Percentiles rank a stretch among this genome's conserved stretches.
These are phyloP conservation scores for Skeletonema tropicum DNA, from an alignment of 108 stramenopile species.

Conservation along the genomic window DNA sequence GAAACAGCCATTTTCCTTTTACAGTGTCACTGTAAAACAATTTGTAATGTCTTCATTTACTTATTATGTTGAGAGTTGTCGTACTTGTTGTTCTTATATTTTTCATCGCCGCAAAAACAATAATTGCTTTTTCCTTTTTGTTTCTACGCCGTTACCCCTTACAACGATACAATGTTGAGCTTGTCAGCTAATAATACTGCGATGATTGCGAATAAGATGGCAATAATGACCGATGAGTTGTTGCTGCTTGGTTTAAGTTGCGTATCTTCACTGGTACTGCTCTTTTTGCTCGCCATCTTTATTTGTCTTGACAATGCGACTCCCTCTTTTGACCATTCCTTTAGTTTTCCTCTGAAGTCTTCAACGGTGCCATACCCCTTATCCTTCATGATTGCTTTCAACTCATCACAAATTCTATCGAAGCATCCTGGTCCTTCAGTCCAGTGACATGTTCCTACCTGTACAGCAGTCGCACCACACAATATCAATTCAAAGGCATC, in stretches of 20 bases:
- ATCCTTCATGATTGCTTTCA: slow-evolving; percentile 60
- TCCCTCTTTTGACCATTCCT: slow-evolving; percentile 86
- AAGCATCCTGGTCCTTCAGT: slow-evolving; percentile 90
- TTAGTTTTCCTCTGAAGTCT: slow-evolving; percentile 82
- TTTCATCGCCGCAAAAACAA: too few species aligned
- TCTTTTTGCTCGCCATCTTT: slow-evolving; percentile 51
- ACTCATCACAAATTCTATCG: slow-evolving; percentile 84
- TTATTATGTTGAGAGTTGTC: too few species aligned
- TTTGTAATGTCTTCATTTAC: too few species aligned
- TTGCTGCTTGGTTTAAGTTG: background rate
- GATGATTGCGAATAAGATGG: slow-evolving; percentile 60
- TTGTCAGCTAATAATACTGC: slow-evolving; percentile 72
- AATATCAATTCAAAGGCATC: slow-evolving; percentile 87
- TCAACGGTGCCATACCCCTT: slow-evolving; percentile 74
- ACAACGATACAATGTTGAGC: slow-evolving; percentile 45
- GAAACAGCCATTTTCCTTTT: too few species aligned
- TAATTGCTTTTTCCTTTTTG: background rate
- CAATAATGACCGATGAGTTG: slow-evolving; percentile 38
- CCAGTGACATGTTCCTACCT: slow-evolving; percentile 94
- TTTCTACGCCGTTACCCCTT: background rate
- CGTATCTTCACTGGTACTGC: background rate
- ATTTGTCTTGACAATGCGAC: slow-evolving; percentile 56
- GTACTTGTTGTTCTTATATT: too few species aligned
- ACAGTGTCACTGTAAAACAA: too few species aligned
- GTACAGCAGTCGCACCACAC: slow-evolving; percentile 89